A percentile compares a stretch with the other conserved stretches of the same genome.
Conservation (phyloP, 148 eudicot species). For the Oxyria digyna region DNA sequence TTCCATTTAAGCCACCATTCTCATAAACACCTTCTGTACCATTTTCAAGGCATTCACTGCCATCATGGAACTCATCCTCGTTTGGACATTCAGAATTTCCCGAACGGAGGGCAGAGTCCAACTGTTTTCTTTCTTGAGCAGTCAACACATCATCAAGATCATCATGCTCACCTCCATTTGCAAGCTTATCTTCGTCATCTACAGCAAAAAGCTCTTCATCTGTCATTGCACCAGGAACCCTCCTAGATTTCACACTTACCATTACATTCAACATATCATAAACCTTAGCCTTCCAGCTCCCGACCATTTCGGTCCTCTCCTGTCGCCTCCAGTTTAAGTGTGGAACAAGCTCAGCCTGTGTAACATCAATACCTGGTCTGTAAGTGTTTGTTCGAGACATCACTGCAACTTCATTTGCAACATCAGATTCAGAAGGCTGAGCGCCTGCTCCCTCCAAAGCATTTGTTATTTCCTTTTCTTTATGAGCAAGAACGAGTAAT, state of each 20-base stretch:
- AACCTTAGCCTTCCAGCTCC: constrained; percentile 79
- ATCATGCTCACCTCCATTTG: constrained; percentile 44
- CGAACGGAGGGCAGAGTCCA: constrained; percentile 67
- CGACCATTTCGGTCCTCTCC: constrained; percentile 72
- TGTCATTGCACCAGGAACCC: constrained; percentile 85
- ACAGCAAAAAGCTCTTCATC: constrained; percentile 61
- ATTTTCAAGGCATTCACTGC: constrained; percentile 49
- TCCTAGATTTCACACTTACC: constrained; percentile 80
- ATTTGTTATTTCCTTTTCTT: constrained; percentile 76
- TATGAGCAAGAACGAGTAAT: constrained; percentile 60
- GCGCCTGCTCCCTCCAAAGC: constrained; percentile 81
- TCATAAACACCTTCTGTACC: constrained; percentile 50
- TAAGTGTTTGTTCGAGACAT: constrained; percentile 84
- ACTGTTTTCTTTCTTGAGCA: constrained; percentile 73
- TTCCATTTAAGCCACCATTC: constrained; percentile 17
- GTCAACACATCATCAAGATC: constrained; percentile 61
- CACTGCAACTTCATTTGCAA: constrained; percentile 56
- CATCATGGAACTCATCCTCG: constrained; percentile 29
- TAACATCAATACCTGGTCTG: constrained; percentile 85
- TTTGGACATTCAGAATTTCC: constrained; percentile 35
- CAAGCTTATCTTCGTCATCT: constrained; percentile 12
- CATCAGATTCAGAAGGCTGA: constrained; percentile 59
- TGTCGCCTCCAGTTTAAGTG: constrained; percentile 73
- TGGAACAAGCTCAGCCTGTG: constrained; percentile 80
- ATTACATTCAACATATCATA: constrained; percentile 89